phyloP scores from a whole-genome alignment of 139 green algal genomes.

The Asterochloris erici region DNA sequence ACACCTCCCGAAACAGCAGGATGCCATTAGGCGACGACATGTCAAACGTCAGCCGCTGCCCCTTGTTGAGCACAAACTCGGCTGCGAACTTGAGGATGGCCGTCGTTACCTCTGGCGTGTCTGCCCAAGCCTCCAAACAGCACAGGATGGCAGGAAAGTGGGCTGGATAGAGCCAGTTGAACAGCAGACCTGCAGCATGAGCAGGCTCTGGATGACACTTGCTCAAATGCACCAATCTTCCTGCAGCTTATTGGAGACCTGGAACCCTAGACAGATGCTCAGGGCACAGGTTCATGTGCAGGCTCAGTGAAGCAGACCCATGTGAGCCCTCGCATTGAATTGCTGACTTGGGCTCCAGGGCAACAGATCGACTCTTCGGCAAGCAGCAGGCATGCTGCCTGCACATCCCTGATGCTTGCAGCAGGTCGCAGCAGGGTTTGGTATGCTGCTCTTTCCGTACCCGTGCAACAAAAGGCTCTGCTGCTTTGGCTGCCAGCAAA shows the following conservation, averaged over 20 bases:
- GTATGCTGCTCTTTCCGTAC: too few species aligned
- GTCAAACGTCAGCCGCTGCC: slow-evolving; percentile 94
- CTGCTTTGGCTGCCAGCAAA: too few species aligned
- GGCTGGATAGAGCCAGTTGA: slow-evolving; percentile 96
- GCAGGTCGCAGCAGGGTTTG: too few species aligned
- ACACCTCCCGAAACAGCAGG: slow-evolving; percentile 82
- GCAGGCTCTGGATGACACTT: not conserved
- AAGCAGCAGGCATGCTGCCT: too few species aligned
- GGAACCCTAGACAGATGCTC: too few species aligned
- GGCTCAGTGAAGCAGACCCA: not conserved
- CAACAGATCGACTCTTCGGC: too few species aligned
- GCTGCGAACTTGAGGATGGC: slow-evolving; percentile 96
- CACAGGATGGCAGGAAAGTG: slow-evolving; percentile 79
- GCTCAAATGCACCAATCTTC: not conserved
- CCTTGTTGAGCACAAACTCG: slow-evolving; percentile 97
- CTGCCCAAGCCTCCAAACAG: slow-evolving; percentile 84
- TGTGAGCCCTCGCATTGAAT: not conserved
- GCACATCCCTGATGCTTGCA: too few species aligned
- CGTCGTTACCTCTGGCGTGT: slow-evolving; percentile 75
- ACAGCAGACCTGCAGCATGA: slow-evolving; percentile 64
- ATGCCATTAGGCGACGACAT: slow-evolving; percentile 94
- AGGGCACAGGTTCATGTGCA: not conserved
- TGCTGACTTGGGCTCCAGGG: not conserved
- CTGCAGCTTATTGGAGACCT: too few species aligned
- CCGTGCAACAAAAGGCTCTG: too few species aligned